A percentile compares a stretch with the other conserved stretches of the same genome.
These are phyloP conservation scores for Funneliformis caledonium DNA, from an alignment of 371 early-diverging fungal genomes.

Conservation along the genomic window DNA sequence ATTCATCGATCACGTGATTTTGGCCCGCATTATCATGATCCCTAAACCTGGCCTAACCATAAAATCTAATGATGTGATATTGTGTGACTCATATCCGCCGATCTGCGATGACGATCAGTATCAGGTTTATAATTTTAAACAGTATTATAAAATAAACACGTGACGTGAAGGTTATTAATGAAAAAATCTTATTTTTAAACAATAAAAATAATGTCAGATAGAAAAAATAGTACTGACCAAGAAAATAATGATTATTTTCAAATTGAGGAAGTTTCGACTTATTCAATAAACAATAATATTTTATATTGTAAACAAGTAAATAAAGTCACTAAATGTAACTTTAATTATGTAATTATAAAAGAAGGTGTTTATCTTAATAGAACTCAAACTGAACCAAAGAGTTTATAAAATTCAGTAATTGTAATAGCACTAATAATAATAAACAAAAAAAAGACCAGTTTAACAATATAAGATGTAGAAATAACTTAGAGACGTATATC, in stretches of 20 bases:
- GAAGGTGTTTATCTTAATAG: constrained; percentile 14
- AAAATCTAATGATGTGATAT: too few relatives aligned
- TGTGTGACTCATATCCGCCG: too few relatives aligned
- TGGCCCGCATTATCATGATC: too few relatives aligned
- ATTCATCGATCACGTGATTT: too few relatives aligned
- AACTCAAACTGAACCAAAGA: too few relatives aligned
- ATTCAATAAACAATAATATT: constrained; percentile 4
- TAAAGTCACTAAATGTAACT: background rate
- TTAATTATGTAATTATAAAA: constrained; percentile 11
- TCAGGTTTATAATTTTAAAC: too few relatives aligned
- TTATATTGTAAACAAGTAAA: background rate
- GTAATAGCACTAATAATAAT: background rate
- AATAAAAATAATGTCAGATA: too few relatives aligned
- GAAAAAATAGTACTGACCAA: background rate
- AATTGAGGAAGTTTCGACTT: constrained; percentile 5
- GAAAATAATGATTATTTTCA: background rate
- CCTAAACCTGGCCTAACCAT: too few relatives aligned
- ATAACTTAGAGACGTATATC: background rate
- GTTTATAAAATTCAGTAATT: background rate
- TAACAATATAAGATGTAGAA: background rate
- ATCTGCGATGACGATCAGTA: too few relatives aligned
- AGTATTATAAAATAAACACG: too few relatives aligned
- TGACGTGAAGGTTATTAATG: too few relatives aligned
- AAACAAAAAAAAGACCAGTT: background rate
- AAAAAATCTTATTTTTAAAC: too few relatives aligned